A percentile compares a stretch with the other conserved stretches of the same genome.
phyloP scores from a whole-genome alignment of 2,329 filamentous ascomycete genomes.

The Nannizziopsis arthrosporioides region DNA sequence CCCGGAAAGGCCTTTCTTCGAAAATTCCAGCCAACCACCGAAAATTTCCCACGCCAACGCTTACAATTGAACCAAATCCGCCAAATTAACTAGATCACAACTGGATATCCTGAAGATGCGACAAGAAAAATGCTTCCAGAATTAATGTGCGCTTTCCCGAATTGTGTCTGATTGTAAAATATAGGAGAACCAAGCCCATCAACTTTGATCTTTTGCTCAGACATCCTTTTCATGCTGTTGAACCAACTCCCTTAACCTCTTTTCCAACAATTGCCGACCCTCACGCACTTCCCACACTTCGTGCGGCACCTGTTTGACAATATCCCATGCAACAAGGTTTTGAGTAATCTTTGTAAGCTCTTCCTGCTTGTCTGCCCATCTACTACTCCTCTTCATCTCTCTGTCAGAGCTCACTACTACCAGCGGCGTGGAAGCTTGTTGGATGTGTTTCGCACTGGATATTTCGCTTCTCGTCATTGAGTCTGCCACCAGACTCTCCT shows the following conservation, averaged over 20 bases:
- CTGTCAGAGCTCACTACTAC: slow-evolving; percentile 73
- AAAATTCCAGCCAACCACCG: no score
- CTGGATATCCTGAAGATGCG: no score
- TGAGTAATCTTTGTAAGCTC: slow-evolving; percentile 71
- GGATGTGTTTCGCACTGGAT: slow-evolving; percentile 63
- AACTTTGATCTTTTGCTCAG: background rate
- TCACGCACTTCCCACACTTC: slow-evolving; percentile 69
- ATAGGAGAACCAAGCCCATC: background rate
- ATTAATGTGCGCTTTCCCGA: background rate
- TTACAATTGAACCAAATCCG: background rate
- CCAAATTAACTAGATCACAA: no score
- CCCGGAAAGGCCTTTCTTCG: no score
- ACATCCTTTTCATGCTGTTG: slow-evolving; percentile 12
- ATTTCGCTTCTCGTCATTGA: slow-evolving; percentile 78
- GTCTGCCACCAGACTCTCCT: slow-evolving; percentile 80
- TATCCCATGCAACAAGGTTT: slow-evolving; percentile 71
- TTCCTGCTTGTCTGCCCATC: slow-evolving; percentile 76
- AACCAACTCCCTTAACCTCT: slow-evolving; percentile 61
- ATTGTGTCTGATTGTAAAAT: background rate
- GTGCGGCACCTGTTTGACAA: slow-evolving; percentile 73
- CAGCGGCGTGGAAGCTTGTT: slow-evolving; percentile 61
- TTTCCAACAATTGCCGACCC: slow-evolving; percentile 65
- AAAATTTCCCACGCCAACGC: background rate
- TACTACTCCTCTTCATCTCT: slow-evolving; percentile 51
- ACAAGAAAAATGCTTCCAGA: no score